Evolutionary conservation across 2,329 filamentous ascomycete species (phyloP), one percentile per base, ranked within the genome.

Genomic region (Leptographium galeiforme): DNA sequence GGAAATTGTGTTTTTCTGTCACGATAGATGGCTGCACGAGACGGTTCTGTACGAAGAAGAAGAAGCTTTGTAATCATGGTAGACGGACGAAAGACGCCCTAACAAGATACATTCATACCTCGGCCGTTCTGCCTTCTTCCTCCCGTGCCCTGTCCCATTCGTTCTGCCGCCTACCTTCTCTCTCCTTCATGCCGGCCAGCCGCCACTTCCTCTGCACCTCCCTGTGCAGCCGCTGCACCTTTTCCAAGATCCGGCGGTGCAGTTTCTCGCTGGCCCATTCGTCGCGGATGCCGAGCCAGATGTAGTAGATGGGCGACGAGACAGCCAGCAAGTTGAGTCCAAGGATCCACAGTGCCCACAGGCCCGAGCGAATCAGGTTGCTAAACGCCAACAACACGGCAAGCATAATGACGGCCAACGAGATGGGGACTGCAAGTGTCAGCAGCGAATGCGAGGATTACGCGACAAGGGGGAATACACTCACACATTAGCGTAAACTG

Each of bases 401-500:
- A 25, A 44, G 1, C 2, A 41, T 3, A 2, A 48, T 50, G 13
- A 52, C 45, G 13, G 12, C 41, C 6, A 50, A 14, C 1, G 55
- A 57, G 10, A 57, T 51, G 34, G 50, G 32, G 48, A 57, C 55
- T 55, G 16, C 8, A 18, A 2, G 16, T 32, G 34, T 47, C 1
- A 52, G 39, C 5, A 14, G 45, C 19, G 16, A 34, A 32, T 10
- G 32, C 45, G 4, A 41, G 7, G 19, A 11, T 6, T 30, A 11
- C 11, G 10, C 16, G 19, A 13, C 14, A 38, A 38, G 30, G 5
- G 6, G 36, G 12, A n/a, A 18, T 14, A 18, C 6, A 57, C 63
- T 58, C 59, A 54, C 55, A 65, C 62, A 61, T 64, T 4, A 60
- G n/a, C 7, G 13, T 30, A 12, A 55, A 50, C 25, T 52, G 53